Base-by-base conservation (phyloP, 176 grass and related monocot species). In the Saccharum spontaneum region DNA sequence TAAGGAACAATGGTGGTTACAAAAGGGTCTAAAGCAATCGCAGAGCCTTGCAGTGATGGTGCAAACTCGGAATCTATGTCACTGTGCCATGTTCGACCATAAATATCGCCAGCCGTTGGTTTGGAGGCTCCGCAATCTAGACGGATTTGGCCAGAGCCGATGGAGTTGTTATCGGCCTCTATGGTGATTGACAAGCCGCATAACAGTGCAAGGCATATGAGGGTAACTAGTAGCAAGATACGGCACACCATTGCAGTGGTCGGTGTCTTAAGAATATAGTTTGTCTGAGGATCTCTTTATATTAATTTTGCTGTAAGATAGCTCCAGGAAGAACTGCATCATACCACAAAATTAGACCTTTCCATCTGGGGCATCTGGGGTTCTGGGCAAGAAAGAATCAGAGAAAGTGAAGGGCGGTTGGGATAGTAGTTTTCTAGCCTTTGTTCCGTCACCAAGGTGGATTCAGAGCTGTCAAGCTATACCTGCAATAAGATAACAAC, bases 31-130 rank as follows among this genome's bases (percentile, higher is more conserved):
- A 45, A 10, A 15, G 90, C 44, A 14, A 0, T 1, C 14, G 8
- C 5, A 7, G 64, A 1, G 33, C 82, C 89, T 12, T 76, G 73
- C 31, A 85, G 7, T 3, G 81, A 90, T 39, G 92, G 87, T 1
- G 87, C 87, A 5, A 88, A 97, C 38, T 80, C 93, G 64, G 92
- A 93, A 62, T 4, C 48, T 5, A 17, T 39, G 10, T 97, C 95
- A 0, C 79, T 83, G 1, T 24, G 64, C 95, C 95, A 97, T 15
- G 15, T 48, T 1, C 86, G 86, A 8, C 10, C 16, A 14, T 84
- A 33, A 12, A 0, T 4, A 28, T 72, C 84, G 16, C 0, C 1
- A 0, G 1, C 12, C 4, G 8, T 39, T 12, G 8, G 45, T 4
- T 8, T 15, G 6, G 92, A 88, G 36, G 66, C 62, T 23, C 95